Evolutionary conservation across 345 rosid genomes (phyloP), one percentile per base, ranked within the genome.

Genomic region (Syzygium aromaticum): DNA sequence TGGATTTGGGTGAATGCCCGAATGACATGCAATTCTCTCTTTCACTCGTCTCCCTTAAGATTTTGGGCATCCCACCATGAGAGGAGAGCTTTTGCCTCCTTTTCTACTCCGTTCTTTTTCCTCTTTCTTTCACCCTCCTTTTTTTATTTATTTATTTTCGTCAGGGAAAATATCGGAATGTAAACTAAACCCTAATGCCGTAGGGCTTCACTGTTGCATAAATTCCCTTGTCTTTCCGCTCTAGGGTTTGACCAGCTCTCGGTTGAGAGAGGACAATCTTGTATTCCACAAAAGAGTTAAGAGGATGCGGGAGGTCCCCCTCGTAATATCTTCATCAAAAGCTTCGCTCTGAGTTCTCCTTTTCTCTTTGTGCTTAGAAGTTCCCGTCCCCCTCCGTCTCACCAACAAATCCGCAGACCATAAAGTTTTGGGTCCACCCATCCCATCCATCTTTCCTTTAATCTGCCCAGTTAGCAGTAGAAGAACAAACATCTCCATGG

Each of bases 221-320:
- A 73, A 33, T 73, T 73, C 19, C 80, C 80, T 73, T 25, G 80
- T 33, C 80, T 73, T 73, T 73, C 80, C 46, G 23, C 80, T 73
- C 80, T 73, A 33, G 80, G 80, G 49, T 73, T 73, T 73, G 80
- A 73, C 80, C 80, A 17, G 4, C 46, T 73, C 49, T 73, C 8
- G 80, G 46, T 73, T 9, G 46, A 89, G 83, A 84, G 87, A 89
- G 90, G 92, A 92, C 96, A 95, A 94, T 94, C 96, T 95, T 95
- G 94, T 90, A 90, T 92, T 91, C 99, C 92, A 95, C 96, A 91
- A 97, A 95, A 80, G 59, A 54, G 40, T 43, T 43, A 11, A 12
- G 67, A 84, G 14, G 86, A 53, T 43, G 78, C 46, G 61, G 40
- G 52, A 54, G 54, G 86, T 23, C 86, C 86, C 67, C 67, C 80